These are phyloP conservation scores for Ceratobasidium sp. DNA, from an alignment of 1,284 basidiomycete genomes.

Conservation along the genomic window DNA sequence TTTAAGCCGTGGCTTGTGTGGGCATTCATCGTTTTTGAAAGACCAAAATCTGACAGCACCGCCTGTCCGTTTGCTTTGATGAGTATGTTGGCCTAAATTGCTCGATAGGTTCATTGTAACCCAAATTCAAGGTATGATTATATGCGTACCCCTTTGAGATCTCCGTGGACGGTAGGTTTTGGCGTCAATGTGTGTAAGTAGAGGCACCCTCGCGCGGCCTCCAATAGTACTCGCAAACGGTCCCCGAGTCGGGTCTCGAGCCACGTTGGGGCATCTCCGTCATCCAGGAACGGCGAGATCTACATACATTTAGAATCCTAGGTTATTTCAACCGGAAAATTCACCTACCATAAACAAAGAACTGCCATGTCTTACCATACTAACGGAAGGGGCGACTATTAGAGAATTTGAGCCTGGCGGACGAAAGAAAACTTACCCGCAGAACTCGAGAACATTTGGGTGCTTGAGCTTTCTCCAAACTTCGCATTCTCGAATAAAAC, in stretches of 20 bases:
- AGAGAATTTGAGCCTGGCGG: too few species aligned
- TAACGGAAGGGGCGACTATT: neutral
- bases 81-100: slow-evolving; percentile 38
- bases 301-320: neutral
- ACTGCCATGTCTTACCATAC: slow-evolving; percentile 14
- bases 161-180: slow-evolving; percentile 30
- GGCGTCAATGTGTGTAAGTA: slow-evolving; percentile 21
- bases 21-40: slow-evolving; percentile 40
- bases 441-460: slow-evolving; percentile 29
- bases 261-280: slow-evolving; percentile 23
- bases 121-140: neutral
- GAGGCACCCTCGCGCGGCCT: slow-evolving; percentile 18
- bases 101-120: neutral
- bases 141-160: slow-evolving; percentile 16
- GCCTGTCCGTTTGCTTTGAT: slow-evolving; percentile 24
- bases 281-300: slow-evolving; percentile 30
- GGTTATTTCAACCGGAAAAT: neutral
- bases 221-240: slow-evolving; percentile 13
- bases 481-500: slow-evolving; percentile 26
- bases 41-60: slow-evolving; percentile 42
- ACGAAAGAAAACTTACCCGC: neutral
- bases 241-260: slow-evolving; percentile 5
- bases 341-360: slow-evolving; percentile 16
- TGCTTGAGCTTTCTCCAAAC: slow-evolving; percentile 23
- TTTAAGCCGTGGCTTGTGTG: slow-evolving; percentile 30